Evolutionary conservation across 2,329 filamentous ascomycete genomes (phyloP).

Genomic region (Diplodia scrobiculata): DNA sequence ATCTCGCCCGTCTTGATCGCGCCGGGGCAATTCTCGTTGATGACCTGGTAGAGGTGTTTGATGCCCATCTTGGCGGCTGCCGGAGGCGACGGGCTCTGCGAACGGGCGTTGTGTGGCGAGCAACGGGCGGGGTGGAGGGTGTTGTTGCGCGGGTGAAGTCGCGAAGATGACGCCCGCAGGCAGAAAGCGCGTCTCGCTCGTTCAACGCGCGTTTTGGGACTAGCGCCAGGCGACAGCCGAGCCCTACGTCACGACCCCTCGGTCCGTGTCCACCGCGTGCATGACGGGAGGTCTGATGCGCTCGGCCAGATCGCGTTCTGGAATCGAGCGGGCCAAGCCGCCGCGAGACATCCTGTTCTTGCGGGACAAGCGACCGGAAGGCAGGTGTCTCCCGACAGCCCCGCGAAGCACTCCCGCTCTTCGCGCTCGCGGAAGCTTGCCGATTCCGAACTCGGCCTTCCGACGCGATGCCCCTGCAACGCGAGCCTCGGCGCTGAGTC

Average conservation of each 20-base stretch:
- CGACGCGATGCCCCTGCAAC: background rate
- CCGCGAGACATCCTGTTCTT: background rate
- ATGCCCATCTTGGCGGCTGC: conserved; percentile 41
- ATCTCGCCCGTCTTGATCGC: conserved; percentile 96
- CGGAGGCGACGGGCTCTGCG: background rate
- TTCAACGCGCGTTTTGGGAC: conserved; percentile 17
- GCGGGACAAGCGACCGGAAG: background rate
- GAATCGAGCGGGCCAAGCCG: conserved; percentile 14
- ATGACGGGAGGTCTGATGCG: background rate
- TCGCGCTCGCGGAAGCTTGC: conserved; percentile 2
- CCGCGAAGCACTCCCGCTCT: conserved; percentile 1
- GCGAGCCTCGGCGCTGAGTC: conserved; percentile 28
- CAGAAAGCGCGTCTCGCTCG: conserved; percentile 22
- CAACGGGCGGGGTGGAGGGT: conserved; percentile 15
- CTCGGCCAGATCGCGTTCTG: conserved; percentile 3
- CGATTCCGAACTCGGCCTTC: conserved; percentile 14
- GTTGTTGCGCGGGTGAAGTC: conserved; percentile 18
- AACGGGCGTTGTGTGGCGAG: conserved; percentile 3
- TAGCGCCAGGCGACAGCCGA: conserved; percentile 7
- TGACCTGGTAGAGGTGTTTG: conserved; percentile 52
- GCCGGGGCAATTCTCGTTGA: conserved; percentile 83
- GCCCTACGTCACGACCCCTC: conserved; percentile 10
- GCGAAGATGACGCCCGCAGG: conserved; percentile 14
- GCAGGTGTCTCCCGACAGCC: conserved; percentile 1
- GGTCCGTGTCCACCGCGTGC: background rate